phyloP scores from a whole-genome alignment of 495 filamentous ascomycete species.

The Venustampulla echinocandica region DNA sequence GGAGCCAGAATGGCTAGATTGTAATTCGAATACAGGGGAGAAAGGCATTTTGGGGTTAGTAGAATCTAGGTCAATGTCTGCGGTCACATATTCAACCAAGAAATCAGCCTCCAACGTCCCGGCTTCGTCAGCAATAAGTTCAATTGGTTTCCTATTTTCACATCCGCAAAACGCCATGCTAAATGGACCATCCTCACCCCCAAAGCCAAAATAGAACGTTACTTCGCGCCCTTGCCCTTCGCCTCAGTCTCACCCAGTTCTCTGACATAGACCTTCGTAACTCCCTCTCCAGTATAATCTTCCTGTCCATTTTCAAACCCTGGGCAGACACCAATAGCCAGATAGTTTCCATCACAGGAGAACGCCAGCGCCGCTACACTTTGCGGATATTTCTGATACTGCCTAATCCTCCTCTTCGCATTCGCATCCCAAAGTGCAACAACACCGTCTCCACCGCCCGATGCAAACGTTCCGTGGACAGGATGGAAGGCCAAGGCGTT shows the following conservation, averaged over 20 bases:
- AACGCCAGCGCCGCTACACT: constrained; percentile 73
- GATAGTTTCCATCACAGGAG: constrained; percentile 66
- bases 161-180: constrained; percentile 8
- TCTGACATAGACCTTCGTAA: constrained; percentile 68
- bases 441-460: constrained; percentile 85
- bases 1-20: no score
- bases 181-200: background rate
- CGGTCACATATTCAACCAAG: no score
- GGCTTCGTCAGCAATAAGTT: no score
- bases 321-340: constrained; percentile 78
- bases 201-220: background rate
- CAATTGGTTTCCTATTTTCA: no score
- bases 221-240: constrained; percentile 69
- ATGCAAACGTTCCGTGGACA: constrained; percentile 81
- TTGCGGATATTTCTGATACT: constrained; percentile 75
- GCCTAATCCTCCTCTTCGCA: constrained; percentile 79
- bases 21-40: no score
- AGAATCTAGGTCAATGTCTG: no score
- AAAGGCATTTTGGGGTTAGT: no score
- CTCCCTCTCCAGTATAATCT: constrained; percentile 58
- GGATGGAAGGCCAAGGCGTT: constrained; percentile 93
- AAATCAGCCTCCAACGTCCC: no score
- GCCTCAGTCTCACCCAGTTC: constrained; percentile 82
- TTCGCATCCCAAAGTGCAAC: constrained; percentile 95
- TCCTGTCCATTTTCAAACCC: constrained; percentile 91